Evolutionary conservation across 371 early-diverging fungal species (phyloP).

Genomic region (Zychaea mexicana): DNA sequence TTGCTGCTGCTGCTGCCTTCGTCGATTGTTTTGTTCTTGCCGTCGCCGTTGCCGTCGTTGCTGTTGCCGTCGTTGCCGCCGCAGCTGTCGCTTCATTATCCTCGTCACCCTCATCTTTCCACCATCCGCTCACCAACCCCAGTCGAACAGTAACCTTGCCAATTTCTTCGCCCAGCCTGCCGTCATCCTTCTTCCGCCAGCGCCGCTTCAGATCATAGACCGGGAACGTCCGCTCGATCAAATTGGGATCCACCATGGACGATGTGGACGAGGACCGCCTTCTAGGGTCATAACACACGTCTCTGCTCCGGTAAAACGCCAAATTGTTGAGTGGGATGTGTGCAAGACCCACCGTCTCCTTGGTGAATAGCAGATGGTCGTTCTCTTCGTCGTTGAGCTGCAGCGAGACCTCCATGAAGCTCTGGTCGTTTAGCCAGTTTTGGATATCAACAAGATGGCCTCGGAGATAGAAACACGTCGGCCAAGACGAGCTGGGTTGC

Average conservation of each 20-base stretch:
- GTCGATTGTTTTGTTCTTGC: background rate
- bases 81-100: background rate
- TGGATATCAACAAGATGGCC: constrained; percentile 45
- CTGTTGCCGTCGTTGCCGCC: background rate
- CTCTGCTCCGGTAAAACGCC: constrained; percentile 17
- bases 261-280: constrained; percentile 3
- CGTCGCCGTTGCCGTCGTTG: background rate
- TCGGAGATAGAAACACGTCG: constrained; percentile 35
- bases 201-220: constrained; percentile 23
- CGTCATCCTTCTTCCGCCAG: constrained; percentile 8
- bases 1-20: background rate
- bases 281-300: constrained; percentile 9
- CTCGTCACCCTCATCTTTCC: constrained; percentile 22
- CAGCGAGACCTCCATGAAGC: constrained; percentile 18
- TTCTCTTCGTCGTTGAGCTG: constrained; percentile 23
- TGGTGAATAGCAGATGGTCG: constrained; percentile 15
- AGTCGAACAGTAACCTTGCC: constrained; percentile 37
- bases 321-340: constrained; percentile 27
- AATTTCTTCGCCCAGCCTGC: constrained; percentile 25
- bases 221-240: constrained; percentile 30
- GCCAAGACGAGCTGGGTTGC: background rate
- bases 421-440: constrained; percentile 35
- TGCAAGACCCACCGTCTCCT: constrained; percentile 30
- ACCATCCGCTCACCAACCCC: constrained; percentile 48
- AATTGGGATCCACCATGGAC: constrained; percentile 13